These are phyloP conservation scores for Psidium guajava DNA, from an alignment of 345 rosid genomes.

Conservation along the genomic window DNA sequence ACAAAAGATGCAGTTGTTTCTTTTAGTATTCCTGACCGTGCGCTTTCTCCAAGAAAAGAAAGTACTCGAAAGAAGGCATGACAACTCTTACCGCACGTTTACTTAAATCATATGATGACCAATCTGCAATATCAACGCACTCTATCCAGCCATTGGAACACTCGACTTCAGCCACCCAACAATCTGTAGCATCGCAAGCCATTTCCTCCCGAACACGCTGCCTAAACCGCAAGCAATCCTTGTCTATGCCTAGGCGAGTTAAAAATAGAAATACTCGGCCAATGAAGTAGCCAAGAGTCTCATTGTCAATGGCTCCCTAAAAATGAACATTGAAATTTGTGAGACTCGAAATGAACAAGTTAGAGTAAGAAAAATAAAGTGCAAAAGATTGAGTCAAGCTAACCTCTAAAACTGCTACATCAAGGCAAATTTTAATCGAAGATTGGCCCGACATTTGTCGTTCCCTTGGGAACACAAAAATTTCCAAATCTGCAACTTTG, in stretches of 20 bases:
- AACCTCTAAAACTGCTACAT: constrained; percentile 68
- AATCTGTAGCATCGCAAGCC: constrained; percentile 92
- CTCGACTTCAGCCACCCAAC: constrained; percentile 98
- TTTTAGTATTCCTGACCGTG: too few relatives aligned
- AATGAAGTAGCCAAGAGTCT: constrained; percentile 89
- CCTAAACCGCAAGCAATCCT: constrained; percentile 57
- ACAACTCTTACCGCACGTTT: constrained; percentile 45
- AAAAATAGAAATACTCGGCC: constrained; percentile 28
- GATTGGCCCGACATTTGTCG: constrained; percentile 77
- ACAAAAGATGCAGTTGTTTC: too few relatives aligned
- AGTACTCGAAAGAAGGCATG: too few relatives aligned
- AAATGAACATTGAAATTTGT: background rate
- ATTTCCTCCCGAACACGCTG: constrained; percentile 91
- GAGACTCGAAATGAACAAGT: constrained; percentile 29
- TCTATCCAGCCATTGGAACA: constrained; percentile 91
- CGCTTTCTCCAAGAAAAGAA: too few relatives aligned
- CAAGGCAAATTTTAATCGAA: constrained; percentile 41
- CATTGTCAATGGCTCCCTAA: constrained; percentile 79
- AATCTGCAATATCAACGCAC: constrained; percentile 90
- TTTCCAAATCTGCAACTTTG: constrained; percentile 56
- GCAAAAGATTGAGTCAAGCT: background rate
- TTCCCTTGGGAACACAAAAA: constrained; percentile 85
- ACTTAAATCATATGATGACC: constrained; percentile 68
- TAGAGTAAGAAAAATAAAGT: background rate
- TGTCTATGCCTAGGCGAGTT: too few relatives aligned